Percentiles rank a stretch among this genome's conserved stretches.
These are phyloP conservation scores for Bolboschoenoplectus hybrid DNA, from an alignment of 202 grass and related monocot genomes.

Conservation along the genomic window DNA sequence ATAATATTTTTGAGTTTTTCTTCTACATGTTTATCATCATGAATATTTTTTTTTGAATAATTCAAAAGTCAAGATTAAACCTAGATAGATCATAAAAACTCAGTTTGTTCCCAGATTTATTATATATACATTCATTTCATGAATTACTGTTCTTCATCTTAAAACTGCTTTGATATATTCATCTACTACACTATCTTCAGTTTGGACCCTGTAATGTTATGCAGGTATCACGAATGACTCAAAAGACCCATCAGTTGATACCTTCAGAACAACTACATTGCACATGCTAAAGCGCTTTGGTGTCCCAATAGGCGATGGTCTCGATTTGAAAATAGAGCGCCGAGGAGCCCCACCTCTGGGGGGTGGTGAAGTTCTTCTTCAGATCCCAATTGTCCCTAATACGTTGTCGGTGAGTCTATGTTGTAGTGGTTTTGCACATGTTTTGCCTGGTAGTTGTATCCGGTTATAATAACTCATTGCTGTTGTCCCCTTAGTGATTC, in stretches of 20 bases:
- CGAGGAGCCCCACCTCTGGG: slow-evolving; percentile 81
- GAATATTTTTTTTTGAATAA: background rate
- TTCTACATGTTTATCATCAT: background rate
- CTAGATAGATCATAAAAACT: background rate
- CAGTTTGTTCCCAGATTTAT: background rate
- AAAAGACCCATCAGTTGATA: slow-evolving; percentile 82
- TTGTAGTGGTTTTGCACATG: background rate
- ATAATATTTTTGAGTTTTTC: background rate
- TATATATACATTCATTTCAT: background rate
- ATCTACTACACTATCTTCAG: slow-evolving; percentile 11
- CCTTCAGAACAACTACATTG: slow-evolving; percentile 75
- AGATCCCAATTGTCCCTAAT: slow-evolving; percentile 67
- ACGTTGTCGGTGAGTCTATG: slow-evolving; percentile 59
- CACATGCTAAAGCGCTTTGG: slow-evolving; percentile 94
- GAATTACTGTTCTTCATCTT: background rate
- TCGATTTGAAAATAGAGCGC: slow-evolving; percentile 86
- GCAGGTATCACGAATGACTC: slow-evolving; percentile 94
- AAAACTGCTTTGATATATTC: slow-evolving; percentile 5
- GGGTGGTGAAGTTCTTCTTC: slow-evolving; percentile 79
- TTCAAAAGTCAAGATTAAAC: background rate
- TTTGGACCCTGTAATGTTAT: slow-evolving; percentile 6
- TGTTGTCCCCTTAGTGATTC: too few species aligned
- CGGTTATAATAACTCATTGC: background rate
- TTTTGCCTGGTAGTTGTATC: slow-evolving; percentile 25
- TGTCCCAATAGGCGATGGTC: slow-evolving; percentile 77